phyloP scores from a whole-genome alignment of 495 filamentous ascomycete genomes.

The Sordaria brevicollis region DNA sequence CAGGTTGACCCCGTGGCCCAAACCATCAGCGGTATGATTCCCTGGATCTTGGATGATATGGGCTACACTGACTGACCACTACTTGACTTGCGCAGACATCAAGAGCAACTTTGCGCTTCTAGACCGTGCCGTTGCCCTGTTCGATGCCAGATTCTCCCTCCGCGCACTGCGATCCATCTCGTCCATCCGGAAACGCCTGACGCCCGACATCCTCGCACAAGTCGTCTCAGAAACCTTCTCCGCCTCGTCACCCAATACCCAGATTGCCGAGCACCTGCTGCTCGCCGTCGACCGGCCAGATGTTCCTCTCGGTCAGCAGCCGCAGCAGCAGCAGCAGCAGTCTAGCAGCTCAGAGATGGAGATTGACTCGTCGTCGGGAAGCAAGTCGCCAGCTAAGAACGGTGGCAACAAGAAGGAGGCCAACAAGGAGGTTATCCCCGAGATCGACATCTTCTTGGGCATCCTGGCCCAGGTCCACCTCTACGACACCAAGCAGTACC shows the following conservation, averaged over 20 bases:
- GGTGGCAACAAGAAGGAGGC: slow-evolving; percentile 45
- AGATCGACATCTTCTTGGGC: slow-evolving; percentile 85
- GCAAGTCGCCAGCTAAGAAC: slow-evolving; percentile 37
- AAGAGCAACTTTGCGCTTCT: slow-evolving; percentile 85
- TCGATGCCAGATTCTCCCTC: slow-evolving; percentile 90
- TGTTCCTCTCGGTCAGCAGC: slow-evolving; percentile 45
- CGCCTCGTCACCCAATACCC: slow-evolving; percentile 40
- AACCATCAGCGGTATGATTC: slow-evolving; percentile 39
- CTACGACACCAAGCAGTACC: slow-evolving; percentile 68
- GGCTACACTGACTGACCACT: slow-evolving; percentile 7
- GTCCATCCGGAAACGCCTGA: slow-evolving; percentile 83
- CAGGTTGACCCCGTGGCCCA: slow-evolving; percentile 58
- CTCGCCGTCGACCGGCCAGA: slow-evolving; percentile 53
- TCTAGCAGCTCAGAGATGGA: slow-evolving; percentile 61
- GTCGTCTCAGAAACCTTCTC: slow-evolving; percentile 73
- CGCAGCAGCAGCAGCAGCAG: too few relatives aligned
- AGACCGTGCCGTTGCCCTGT: slow-evolving; percentile 83
- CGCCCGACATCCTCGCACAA: slow-evolving; percentile 66
- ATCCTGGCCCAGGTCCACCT: slow-evolving; percentile 85
- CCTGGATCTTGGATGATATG: too few relatives aligned
- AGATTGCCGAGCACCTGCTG: slow-evolving; percentile 59
- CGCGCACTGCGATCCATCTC: slow-evolving; percentile 91
- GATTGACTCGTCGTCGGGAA: slow-evolving; percentile 50
- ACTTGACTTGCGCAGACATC: slow-evolving; percentile 54
- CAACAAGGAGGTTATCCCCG: slow-evolving; percentile 76